Percentiles rank a stretch among this genome's conserved stretches.
Evolutionary conservation across 805 yeast genomes (phyloP).

Genomic region (Saccharomyces jurei): DNA sequence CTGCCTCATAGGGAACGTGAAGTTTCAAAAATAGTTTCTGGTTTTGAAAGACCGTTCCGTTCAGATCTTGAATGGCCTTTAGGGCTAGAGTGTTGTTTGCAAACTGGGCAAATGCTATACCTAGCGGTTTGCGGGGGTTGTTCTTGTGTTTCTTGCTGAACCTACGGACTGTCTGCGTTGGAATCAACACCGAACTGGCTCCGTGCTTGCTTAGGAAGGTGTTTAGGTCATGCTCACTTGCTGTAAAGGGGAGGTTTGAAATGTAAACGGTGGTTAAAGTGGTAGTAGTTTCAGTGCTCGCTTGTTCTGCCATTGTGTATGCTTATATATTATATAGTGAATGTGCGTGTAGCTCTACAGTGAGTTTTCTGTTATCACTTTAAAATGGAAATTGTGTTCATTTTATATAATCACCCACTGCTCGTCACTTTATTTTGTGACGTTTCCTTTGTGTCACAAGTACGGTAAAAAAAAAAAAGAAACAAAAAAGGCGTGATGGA

Average conservation of each 20-base stretch:
- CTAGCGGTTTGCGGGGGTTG: conserved; percentile 36
- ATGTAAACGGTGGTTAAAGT: conserved; percentile 37
- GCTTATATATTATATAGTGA: neutral
- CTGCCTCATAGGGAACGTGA: conserved; percentile 37
- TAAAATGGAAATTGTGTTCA: no score
- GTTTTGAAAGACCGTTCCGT: conserved; percentile 49
- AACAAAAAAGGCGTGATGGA: neutral
- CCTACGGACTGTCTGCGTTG: conserved; percentile 45
- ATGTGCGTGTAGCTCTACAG: neutral
- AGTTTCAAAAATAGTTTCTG: conserved; percentile 35
- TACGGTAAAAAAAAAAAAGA: neutral
- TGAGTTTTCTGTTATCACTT: no score
- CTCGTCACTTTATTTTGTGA: neutral
- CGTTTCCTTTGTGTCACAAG: neutral
- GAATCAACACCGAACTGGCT: conserved; percentile 42
- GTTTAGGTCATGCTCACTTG: conserved; percentile 46
- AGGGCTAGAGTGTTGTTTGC: conserved; percentile 54
- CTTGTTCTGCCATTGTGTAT: neutral
- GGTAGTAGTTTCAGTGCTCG: neutral
- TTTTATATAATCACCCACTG: neutral
- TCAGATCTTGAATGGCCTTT: conserved; percentile 53
- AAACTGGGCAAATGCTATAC: conserved; percentile 79
- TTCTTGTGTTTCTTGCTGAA: conserved; percentile 32
- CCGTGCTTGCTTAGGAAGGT: conserved; percentile 38
- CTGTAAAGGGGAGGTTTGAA: conserved; percentile 44